phyloP scores from a whole-genome alignment of 345 rosid species.

The Geranium brycei region DNA sequence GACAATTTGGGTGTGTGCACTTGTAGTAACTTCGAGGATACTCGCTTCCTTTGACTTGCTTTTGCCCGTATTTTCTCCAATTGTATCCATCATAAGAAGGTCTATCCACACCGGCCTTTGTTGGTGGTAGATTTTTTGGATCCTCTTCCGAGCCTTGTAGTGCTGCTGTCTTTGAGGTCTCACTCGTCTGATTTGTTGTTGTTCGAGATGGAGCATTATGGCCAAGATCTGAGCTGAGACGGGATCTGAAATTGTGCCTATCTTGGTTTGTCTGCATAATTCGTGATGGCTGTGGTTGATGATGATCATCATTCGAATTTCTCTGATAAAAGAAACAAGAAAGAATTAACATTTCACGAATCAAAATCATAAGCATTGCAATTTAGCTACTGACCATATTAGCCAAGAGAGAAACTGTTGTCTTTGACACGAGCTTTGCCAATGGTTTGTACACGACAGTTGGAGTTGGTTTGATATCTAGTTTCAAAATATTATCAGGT shows the following conservation, averaged over 20 bases:
- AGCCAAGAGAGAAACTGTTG: constrained; percentile 62
- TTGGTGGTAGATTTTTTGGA: constrained; percentile 14
- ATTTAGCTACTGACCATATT: constrained; percentile 49
- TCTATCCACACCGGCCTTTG: constrained; percentile 24
- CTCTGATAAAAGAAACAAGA: constrained; percentile 28
- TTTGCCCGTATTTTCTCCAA: constrained; percentile 98
- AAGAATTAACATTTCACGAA: neutral
- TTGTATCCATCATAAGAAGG: constrained; percentile 88
- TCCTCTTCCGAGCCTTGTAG: constrained; percentile 23
- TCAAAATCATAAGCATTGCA: neutral
- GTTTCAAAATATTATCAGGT: too few relatives aligned
- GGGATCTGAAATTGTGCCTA: constrained; percentile 9
- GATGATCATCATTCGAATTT: constrained; percentile 24
- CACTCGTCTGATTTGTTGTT: neutral
- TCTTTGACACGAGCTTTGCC: constrained; percentile 75
- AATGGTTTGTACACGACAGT: constrained; percentile 61
- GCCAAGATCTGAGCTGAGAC: constrained; percentile 14
- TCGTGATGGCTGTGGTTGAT: constrained; percentile 10
- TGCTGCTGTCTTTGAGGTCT: too few relatives aligned
- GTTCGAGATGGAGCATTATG: too few relatives aligned
- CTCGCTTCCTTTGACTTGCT: constrained; percentile 97
- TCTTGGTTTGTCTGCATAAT: neutral
- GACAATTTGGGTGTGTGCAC: constrained; percentile 85
- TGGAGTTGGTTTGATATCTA: constrained; percentile 20
- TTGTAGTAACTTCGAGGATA: constrained; percentile 90